phyloP scores from a whole-genome alignment of 306 rosid species.

The Ormosia semicastrata region DNA sequence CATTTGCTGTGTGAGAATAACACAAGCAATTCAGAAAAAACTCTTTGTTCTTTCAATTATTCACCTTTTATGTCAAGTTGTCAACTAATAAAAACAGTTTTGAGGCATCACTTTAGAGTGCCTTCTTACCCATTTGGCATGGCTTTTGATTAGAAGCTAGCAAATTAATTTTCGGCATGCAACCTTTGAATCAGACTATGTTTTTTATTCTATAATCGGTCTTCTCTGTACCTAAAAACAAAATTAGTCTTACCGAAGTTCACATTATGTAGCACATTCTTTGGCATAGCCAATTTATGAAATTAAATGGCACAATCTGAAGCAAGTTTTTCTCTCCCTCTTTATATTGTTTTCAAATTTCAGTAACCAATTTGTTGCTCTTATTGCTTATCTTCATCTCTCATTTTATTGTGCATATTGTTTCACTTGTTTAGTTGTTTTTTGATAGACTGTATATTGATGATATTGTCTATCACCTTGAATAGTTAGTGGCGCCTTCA shows the following conservation, averaged over 20 bases:
- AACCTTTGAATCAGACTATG: not conserved
- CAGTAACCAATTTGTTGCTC: not conserved
- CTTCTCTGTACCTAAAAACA: not conserved
- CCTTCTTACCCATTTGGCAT: constrained; percentile 4
- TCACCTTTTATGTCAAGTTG: too few species aligned
- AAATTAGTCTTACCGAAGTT: not conserved
- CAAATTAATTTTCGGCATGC: not conserved
- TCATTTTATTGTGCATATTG: constrained; percentile 10
- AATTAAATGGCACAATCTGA: not conserved
- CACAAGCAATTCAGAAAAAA: too few species aligned
- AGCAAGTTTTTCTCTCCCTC: not conserved
- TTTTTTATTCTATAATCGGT: not conserved
- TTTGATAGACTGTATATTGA: constrained; percentile 16
- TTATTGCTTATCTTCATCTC: not conserved
- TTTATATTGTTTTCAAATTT: constrained; percentile 2
- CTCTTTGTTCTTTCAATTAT: too few species aligned
- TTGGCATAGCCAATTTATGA: not conserved
- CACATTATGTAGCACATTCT: not conserved
- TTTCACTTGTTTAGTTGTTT: constrained; percentile 1
- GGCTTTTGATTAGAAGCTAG: constrained; percentile 17
- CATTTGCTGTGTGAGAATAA: too few species aligned
- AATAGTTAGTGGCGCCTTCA: constrained; percentile 79
- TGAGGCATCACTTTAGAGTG: not conserved
- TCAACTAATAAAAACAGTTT: not conserved
- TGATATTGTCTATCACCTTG: not conserved